Percentiles rank a stretch among this genome's conserved stretches.
These are phyloP conservation scores for Juglanconis juglandina DNA, from an alignment of 2,329 filamentous ascomycete genomes.

Conservation along the genomic window DNA sequence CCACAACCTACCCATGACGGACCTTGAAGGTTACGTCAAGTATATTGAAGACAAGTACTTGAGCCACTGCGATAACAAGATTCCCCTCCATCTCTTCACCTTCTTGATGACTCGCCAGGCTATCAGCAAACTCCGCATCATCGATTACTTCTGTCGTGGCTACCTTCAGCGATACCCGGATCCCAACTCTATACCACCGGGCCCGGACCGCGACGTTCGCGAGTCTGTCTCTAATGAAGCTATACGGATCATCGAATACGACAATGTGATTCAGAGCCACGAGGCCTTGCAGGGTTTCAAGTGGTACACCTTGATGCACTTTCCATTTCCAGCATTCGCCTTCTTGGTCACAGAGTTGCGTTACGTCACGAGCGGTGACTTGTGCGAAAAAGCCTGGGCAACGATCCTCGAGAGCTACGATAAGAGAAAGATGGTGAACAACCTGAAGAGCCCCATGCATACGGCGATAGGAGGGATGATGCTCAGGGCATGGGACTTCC, in stretches of 20 bases:
- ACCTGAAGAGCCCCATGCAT: conserved; percentile 54
- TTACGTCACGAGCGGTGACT: conserved; percentile 47
- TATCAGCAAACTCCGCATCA: conserved; percentile 55
- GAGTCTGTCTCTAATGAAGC: conserved; percentile 53
- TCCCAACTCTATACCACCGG: conserved; percentile 35
- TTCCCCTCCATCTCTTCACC: conserved; percentile 58
- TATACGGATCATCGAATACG: conserved; percentile 57
- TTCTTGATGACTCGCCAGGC: conserved; percentile 54
- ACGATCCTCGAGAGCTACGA: conserved; percentile 55
- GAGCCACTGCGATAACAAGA: conserved; percentile 53
- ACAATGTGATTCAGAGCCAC: conserved; percentile 52
- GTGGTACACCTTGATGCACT: conserved; percentile 59
- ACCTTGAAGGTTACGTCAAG: conserved; percentile 50
- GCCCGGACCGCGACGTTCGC: conserved; percentile 35
- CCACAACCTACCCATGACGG: conserved; percentile 45
- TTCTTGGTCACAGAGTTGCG: conserved; percentile 56
- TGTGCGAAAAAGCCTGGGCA: conserved; percentile 57
- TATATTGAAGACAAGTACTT: conserved; percentile 57
- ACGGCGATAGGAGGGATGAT: conserved; percentile 55
- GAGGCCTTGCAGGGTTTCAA: conserved; percentile 49
- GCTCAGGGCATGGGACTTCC: conserved; percentile 61
- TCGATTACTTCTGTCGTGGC: conserved; percentile 49
- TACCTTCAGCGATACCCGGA: conserved; percentile 32
- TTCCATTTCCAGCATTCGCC: conserved; percentile 60
- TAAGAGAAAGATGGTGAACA: conserved; percentile 45